phyloP scores from a whole-genome alignment of 768 basidiomycete species.

The Amanita pallidorosea region DNA sequence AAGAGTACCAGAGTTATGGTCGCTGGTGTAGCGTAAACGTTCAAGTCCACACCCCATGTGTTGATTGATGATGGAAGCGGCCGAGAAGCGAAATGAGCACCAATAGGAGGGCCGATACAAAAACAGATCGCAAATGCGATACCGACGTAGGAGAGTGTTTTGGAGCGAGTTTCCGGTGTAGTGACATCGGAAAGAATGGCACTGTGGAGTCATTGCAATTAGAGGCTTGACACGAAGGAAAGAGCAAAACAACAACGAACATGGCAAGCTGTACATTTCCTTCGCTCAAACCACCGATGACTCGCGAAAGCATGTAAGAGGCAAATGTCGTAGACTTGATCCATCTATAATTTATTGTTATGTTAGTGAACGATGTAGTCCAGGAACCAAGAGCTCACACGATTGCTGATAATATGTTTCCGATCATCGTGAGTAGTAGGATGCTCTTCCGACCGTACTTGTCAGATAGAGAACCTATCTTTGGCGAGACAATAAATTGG shows the following conservation, averaged over 20 bases:
- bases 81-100: constrained; percentile 90
- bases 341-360: constrained; percentile 44
- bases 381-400: constrained; percentile 40
- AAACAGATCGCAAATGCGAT: constrained; percentile 97
- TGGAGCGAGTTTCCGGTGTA: constrained; percentile 67
- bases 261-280: constrained; percentile 96
- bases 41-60: constrained; percentile 54
- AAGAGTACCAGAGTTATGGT: constrained; percentile 72
- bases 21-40: constrained; percentile 90
- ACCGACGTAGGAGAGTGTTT: constrained; percentile 84
- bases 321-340: constrained; percentile 84
- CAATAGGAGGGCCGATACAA: constrained; percentile 85
- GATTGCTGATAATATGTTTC: constrained; percentile 85
- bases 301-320: constrained; percentile 78
- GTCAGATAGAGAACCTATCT: constrained; percentile 79
- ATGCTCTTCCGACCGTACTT: constrained; percentile 81
- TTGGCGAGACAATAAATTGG: constrained; percentile 77
- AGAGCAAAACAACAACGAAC: constrained; percentile 36
- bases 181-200: constrained; percentile 93
- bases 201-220: constrained; percentile 25
- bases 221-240: not conserved
- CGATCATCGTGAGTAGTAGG: constrained; percentile 80
- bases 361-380: not conserved
- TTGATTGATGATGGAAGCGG: constrained; percentile 55
- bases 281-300: constrained; percentile 90